Evolutionary conservation across 2,329 filamentous ascomycete genomes (phyloP).

Genomic region (Apiospora hydei): DNA sequence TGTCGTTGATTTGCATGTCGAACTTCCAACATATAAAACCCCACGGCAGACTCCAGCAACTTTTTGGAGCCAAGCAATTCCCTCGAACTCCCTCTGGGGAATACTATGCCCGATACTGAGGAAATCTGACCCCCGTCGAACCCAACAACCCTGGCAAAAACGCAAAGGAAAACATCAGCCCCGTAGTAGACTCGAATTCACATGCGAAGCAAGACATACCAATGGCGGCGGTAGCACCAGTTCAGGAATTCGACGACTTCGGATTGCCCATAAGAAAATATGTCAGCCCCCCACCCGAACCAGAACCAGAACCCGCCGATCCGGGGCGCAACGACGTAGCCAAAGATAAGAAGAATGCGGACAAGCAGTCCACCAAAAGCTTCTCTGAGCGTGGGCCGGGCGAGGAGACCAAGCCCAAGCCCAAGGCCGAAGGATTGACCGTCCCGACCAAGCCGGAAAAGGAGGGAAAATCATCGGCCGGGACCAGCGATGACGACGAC

Average conservation of each 20-base stretch:
- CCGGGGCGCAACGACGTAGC: not conserved
- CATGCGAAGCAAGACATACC: conserved; percentile 34
- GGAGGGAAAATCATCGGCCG: conserved; percentile 33
- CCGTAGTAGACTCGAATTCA: conserved; percentile 1
- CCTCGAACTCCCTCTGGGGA: not conserved
- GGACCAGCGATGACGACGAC: conserved; percentile 49
- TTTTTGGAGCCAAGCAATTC: not conserved
- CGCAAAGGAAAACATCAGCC: not conserved
- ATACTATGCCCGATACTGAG: conserved; percentile 7
- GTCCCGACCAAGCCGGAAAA: conserved; percentile 27
- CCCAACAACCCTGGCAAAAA: conserved; percentile 32
- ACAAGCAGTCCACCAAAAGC: not conserved
- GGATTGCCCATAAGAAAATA: conserved; percentile 69
- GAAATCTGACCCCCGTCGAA: conserved; percentile 20
- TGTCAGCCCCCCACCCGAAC: conserved; percentile 40
- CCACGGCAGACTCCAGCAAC: conserved; percentile 19
- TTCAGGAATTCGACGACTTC: conserved; percentile 71
- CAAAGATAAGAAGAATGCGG: conserved; percentile 3
- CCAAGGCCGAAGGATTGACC: not conserved
- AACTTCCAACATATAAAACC: conserved; percentile 8
- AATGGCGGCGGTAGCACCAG: conserved; percentile 42
- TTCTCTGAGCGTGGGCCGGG: not conserved
- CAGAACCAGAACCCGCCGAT: not conserved
- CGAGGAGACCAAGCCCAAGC: conserved; percentile 13
- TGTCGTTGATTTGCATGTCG: not conserved